Conservation (phyloP, 177 flowering plant genomes). For the Vitis hybrid region DNA sequence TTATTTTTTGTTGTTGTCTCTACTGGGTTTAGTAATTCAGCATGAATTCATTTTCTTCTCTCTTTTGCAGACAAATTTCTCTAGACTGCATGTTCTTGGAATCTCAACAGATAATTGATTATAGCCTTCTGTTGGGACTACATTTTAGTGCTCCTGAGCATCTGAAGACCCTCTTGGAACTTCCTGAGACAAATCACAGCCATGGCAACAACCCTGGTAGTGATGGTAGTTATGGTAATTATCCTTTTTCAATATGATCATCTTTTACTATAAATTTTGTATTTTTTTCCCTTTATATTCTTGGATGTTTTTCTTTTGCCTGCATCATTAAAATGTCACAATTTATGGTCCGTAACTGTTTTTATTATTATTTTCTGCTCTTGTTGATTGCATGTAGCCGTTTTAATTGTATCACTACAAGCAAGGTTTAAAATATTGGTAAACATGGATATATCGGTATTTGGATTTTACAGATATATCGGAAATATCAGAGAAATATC, state of each 20-base stretch:
- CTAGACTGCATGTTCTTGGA: constrained; percentile 76
- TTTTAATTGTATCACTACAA: neutral
- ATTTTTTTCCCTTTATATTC: neutral
- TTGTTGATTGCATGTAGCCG: neutral
- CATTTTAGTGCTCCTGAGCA: constrained; percentile 93
- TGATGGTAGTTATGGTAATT: constrained; percentile 50
- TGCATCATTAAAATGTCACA: neutral
- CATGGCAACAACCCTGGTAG: constrained; percentile 21
- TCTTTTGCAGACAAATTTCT: constrained; percentile 62
- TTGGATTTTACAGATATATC: no score
- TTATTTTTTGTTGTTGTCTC: neutral
- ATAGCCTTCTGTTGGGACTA: constrained; percentile 85
- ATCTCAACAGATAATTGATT: constrained; percentile 83
- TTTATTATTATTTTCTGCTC: neutral
- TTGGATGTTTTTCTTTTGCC: neutral
- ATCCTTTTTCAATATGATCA: constrained; percentile 4
- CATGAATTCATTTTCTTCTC: constrained; percentile 13
- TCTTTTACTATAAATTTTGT: neutral
- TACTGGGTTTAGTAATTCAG: constrained; percentile 1
- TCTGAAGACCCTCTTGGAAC: constrained; percentile 46
- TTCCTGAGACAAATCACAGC: constrained; percentile 28
- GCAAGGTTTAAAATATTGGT: no score
- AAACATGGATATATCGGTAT: no score
- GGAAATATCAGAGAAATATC: no score
- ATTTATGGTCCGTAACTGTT: neutral